Evolutionary conservation across 1,284 basidiomycete species (phyloP).

Genomic region (Ganoderma meredithae): DNA sequence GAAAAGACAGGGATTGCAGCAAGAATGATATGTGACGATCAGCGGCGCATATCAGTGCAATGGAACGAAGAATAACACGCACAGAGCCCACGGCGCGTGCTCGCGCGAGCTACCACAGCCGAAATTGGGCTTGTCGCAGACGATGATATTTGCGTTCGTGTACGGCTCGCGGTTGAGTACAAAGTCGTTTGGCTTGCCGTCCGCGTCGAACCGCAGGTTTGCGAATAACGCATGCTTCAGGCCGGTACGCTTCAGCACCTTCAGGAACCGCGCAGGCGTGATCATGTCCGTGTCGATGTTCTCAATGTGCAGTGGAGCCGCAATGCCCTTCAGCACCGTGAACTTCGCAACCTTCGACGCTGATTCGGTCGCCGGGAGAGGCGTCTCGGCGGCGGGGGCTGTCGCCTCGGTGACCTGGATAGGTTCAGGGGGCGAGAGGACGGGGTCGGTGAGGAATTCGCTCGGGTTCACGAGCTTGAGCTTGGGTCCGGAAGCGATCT

Average conservation of each 20-base stretch:
- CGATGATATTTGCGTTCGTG: slow-evolving; percentile 82
- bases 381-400: slow-evolving; percentile 41
- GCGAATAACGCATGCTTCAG: slow-evolving; percentile 91
- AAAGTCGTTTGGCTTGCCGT: slow-evolving; percentile 87
- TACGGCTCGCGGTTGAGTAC: slow-evolving; percentile 90
- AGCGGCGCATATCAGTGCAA: slow-evolving; percentile 6
- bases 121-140: slow-evolving; percentile 93
- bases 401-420: slow-evolving; percentile 45
- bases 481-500: slow-evolving; percentile 54
- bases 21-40: slow-evolving; percentile 6
- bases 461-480: slow-evolving; percentile 75
- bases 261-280: slow-evolving; percentile 96
- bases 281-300: slow-evolving; percentile 99
- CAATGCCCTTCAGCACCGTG: slow-evolving; percentile 81
- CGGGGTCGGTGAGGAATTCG: slow-evolving; percentile 82
- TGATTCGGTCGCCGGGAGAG: slow-evolving; percentile 57
- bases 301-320: slow-evolving; percentile 89
- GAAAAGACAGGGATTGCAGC: neutral
- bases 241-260: slow-evolving; percentile 93
- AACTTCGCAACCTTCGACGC: slow-evolving; percentile 82
- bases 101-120: slow-evolving; percentile 95
- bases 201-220: slow-evolving; percentile 81
- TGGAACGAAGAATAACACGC: slow-evolving; percentile 44
- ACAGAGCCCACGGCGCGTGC: slow-evolving; percentile 97
- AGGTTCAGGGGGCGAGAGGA: slow-evolving; percentile 71